Conservation (phyloP, 176 grass and related monocot species). For the Triticum urartu region DNA sequence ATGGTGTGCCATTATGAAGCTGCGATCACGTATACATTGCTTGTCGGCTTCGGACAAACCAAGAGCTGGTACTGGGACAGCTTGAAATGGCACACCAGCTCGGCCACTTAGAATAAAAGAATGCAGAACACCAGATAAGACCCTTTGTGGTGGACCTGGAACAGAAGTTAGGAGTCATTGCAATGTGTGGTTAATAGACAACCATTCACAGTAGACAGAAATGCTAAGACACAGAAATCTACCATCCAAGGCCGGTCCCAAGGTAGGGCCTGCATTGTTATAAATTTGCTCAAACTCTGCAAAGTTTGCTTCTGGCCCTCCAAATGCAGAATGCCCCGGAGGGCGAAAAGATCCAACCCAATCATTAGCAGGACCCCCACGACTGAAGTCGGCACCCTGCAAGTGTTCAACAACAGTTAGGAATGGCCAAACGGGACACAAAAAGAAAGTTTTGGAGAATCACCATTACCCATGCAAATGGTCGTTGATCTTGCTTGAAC, state of each 20-base stretch:
- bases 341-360: slow-evolving; percentile 68
- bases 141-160: slow-evolving; percentile 90
- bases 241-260: slow-evolving; percentile 65
- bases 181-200: neutral
- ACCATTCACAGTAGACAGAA: neutral
- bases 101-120: slow-evolving; percentile 79
- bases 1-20: slow-evolving; percentile 83
- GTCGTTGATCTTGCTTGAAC: slow-evolving; percentile 65
- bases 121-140: slow-evolving; percentile 81
- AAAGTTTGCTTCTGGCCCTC: slow-evolving; percentile 33
- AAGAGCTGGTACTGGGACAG: slow-evolving; percentile 76
- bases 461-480: slow-evolving; percentile 44
- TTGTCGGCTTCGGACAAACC: slow-evolving; percentile 97
- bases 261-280: slow-evolving; percentile 30
- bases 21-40: slow-evolving; percentile 88
- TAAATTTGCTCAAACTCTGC: slow-evolving; percentile 86
- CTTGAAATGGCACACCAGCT: slow-evolving; percentile 87
- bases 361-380: slow-evolving; percentile 60
- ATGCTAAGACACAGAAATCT: slow-evolving; percentile 22
- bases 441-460: slow-evolving; percentile 3
- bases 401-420: slow-evolving; percentile 33
- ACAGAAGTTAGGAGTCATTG: slow-evolving; percentile 28
- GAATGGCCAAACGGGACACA: slow-evolving; percentile 12
- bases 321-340: slow-evolving; percentile 44
- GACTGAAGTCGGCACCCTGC: slow-evolving; percentile 62